Evolutionary conservation across 2,329 filamentous ascomycete species (phyloP), one percentile per base, ranked within the genome.

Genomic region (Onygena corvina): DNA sequence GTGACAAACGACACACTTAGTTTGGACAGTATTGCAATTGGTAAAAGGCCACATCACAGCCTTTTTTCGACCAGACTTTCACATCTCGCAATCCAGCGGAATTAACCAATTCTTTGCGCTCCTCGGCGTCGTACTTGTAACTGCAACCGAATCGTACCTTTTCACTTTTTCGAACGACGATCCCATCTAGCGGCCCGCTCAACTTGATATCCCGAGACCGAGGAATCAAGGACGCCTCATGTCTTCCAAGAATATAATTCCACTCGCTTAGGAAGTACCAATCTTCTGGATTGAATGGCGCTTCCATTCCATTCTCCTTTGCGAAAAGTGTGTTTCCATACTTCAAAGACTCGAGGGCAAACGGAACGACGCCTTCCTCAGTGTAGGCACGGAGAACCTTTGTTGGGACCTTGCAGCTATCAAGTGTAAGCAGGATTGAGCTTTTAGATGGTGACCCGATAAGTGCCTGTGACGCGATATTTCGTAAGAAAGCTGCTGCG

Each of bases 31-130:
- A 42, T 14, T 42, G 25, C 38, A 42, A 16, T 23, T 42, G 38
- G 38, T 42, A 42, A 7, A 42, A 42, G n/a, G 38, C 38, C 38
- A 42, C 38, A 42, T 42, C 38, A 42, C 38, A 42, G 21, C 11
- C 11, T 20, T 42, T 23, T 23, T 42, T 42, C 11, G 38, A 42
- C 38, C 38, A 42, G 5, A 25, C n/a, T n/a, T 33, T 46, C 30
- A 33, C 44, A 46, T 46, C 27, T 4, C 27, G 21, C 27, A 34
- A 18, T n/a, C 44, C 44, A 16, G 44, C 44, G n/a, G 27, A 20
- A 11, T 20, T 27, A 21, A 42, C 49, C 36, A 53, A 18, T 9
- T 38, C 49, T 38, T 49, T 44, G 34, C 35, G 50, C 12, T 42
- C 38, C 4, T 8, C 38, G n/a, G 4, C 8, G 38, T 42, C 38